Evolutionary conservation across 1,284 basidiomycete species (phyloP), one percentile per base, ranked within the genome.

Genomic region (Cryptococcus sp.): DNA sequence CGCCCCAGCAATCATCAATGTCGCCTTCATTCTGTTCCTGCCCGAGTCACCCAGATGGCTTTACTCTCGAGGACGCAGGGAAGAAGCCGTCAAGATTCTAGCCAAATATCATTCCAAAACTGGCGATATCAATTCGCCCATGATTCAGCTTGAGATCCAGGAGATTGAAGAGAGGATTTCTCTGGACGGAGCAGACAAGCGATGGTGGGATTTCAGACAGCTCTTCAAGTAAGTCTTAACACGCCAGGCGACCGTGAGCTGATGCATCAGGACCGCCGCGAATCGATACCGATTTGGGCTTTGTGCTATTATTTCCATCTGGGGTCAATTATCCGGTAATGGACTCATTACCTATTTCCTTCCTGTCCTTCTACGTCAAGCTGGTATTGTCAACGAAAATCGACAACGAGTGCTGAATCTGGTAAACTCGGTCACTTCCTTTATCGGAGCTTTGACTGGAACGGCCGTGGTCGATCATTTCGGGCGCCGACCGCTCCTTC

Each of bases 131-230:
- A 67, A 79, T 46, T 81, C 80, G 2, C 81, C 81, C 4, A 65
- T 82, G 7, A 70, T 83, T 28, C 70, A 79, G 37, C 69, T 82
- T 14, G 78, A 82, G 62, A 77, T 82, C 68, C 73, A 76, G 44
- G 81, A 82, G 60, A 80, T 82, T 40, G 76, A 80, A 53, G 80
- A 81, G 42, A 52, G 21, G 42, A 31, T 19, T 46, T 46, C 47
- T 53, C 56, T 16, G 54, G 19, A 14, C 19, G 65, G 66, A 10
- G 63, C 64, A 9, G 66, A 67, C 46, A 62, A 69, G 54, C 57
- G 61, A 31, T 82, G 77, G 76, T 83, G 80, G 81, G 81, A 83
- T 61, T 82, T 80, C 72, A 67, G 80, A 23, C 76, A 79, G 3
- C 58, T 83, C 25, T 80, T 83, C 71, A 72, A 41, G 32, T 34